Evolutionary conservation across 345 rosid species (phyloP).

Genomic region (Pistacia vera): DNA sequence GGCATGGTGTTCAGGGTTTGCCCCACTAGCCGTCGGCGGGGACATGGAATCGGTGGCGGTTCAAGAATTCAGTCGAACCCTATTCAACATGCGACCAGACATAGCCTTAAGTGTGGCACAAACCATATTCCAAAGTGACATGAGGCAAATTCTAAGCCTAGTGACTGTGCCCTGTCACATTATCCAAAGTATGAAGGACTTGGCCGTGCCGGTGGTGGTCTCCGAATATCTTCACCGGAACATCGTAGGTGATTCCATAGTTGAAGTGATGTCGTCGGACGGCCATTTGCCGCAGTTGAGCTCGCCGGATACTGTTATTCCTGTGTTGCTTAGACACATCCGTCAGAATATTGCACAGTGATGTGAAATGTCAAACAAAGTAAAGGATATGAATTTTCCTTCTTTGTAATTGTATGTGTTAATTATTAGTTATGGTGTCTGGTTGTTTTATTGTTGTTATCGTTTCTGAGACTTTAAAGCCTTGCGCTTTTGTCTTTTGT

Average conservation of each 20-base stretch:
- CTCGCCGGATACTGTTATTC: constrained; percentile 83
- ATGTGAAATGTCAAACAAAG: background rate
- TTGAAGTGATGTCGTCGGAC: constrained; percentile 78
- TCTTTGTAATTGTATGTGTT: constrained; percentile 4
- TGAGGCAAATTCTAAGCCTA: constrained; percentile 56
- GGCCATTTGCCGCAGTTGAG: constrained; percentile 97
- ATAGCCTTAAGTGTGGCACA: constrained; percentile 75
- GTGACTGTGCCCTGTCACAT: constrained; percentile 87
- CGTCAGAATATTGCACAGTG: constrained; percentile 51
- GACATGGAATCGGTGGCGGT: constrained; percentile 89
- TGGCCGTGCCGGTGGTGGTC: constrained; percentile 81
- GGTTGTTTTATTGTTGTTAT: background rate
- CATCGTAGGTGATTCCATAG: constrained; percentile 69
- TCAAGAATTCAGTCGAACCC: constrained; percentile 92
- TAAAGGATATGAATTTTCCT: background rate
- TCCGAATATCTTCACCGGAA: constrained; percentile 77
- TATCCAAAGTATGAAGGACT: constrained; percentile 76
- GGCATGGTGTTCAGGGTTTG: constrained; percentile 92
- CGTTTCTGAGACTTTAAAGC: too few relatives aligned
- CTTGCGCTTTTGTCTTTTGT: too few relatives aligned
- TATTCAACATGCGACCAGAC: constrained; percentile 96
- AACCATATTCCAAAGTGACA: constrained; percentile 75
- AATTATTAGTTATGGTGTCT: background rate
- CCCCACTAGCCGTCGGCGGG: constrained; percentile 82
- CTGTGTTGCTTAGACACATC: constrained; percentile 76